Base-by-base conservation (phyloP, 106 monocot genomes). In the Acanthochlamys bracteata region DNA sequence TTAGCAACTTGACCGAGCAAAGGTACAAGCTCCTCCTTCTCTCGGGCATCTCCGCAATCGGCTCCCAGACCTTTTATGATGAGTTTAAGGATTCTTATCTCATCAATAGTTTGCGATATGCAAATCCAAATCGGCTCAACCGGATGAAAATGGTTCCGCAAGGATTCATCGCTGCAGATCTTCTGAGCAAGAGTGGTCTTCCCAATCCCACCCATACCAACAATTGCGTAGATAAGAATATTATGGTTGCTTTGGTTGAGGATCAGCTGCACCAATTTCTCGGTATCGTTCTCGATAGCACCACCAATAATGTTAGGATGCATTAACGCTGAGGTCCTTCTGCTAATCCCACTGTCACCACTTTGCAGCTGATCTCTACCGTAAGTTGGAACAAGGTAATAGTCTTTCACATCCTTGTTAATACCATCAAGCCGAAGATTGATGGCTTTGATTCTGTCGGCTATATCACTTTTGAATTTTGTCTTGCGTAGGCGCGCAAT, bases 101-200 rank as follows among this genome's bases (percentile, higher is more conserved):
- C 76, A 13, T 54, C 41, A 12, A 65, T 69, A 24, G 53, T 20
- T 22, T 70, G 66, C 6, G 69, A 74, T 12, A 73, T 72, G 41
- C 62, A 65, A 20, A 69, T 67, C 66, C 70, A 64, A 7, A 71
- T 58, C 26, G 59, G 23, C 13, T 15, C 47, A 7, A 69, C 39
- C 20, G 41, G 45, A 4, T 26, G n/a, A 24, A 80, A 74, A n/a
- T 33, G 1, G 10, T 23, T 21, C 3, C 17, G 24, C 4, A 80
- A 43, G 39, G 23, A 27, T 10, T 47, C 17, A 33, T 75, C 14
- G 20, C 70, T 70, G 56, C 15, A 74, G 9, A 71, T 42, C 20
- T 61, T 66, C 54, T 63, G 66, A 39, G 80, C 84, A 7, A 84
- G 66, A 22, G 77, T 75, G 41, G 75, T 75, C 45, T 80, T 80